Base-by-base conservation (phyloP, 2,329 filamentous ascomycete genomes). In the Pestalotiopsis sp. region DNA sequence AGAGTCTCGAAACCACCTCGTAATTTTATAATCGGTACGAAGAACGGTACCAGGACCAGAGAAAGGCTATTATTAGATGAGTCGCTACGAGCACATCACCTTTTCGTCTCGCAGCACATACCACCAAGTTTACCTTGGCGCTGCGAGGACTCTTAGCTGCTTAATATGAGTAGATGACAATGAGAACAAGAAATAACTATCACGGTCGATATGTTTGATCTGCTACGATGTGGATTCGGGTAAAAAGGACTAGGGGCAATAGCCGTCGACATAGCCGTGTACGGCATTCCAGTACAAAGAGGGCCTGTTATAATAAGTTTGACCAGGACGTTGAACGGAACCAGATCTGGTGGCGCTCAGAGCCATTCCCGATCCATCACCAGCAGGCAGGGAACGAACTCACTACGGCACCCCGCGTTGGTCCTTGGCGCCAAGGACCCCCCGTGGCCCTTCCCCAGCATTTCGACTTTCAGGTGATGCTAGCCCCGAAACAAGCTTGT, bases 361-460 rank as follows among this genome's bases (percentile, higher is more conserved):
- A 6, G 27, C 59, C 13, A 39, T 36, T 17, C 59, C 59, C 14
- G 59, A 62, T 62, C 36, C 12, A 62, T 27, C 20, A 41, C 13
- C 31, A 14, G 31, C 31, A 6, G 7, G 27, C 31, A 36, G 31
- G 31, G 31, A 36, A 36, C 6, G 31, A 11, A 36, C 6, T 36
- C 25, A 20, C 14, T n/a, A 27, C 36, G 59, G 59, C 52, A 38
- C 63, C 63, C 63, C 63, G 45, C 63, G 45, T 58, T 65, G 41
- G 41, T 49, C 45, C 63, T 65, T 65, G 41, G 41, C 63, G 63
- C 63, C 63, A 65, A 65, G 31, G 31, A 49, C 7, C 62, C n/a
- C 27, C 59, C 36, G 63, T 23, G 31, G 14, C 14, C 31, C 49
- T 58, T 65, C 49, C 63, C 63, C 63, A 62, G 59, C 59, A 38